Base-by-base conservation (phyloP, 495 filamentous ascomycete genomes). In the Penicillium argentinense region DNA sequence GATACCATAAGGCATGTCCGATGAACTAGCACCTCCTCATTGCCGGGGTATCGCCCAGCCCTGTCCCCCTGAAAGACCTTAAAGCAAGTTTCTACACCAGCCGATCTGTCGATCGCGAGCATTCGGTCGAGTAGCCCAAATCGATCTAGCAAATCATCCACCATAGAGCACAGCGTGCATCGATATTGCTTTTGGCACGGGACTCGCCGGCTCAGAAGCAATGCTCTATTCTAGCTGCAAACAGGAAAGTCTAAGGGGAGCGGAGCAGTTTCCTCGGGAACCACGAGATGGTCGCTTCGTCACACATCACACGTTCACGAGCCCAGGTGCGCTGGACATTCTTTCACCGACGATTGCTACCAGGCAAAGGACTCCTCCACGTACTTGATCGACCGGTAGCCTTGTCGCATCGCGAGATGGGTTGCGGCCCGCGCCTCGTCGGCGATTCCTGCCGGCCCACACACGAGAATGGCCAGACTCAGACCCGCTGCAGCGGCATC, bases 401-500 rank as follows among this genome's bases (percentile, higher is more conserved):
- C 71, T 40, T 66, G 61, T 39, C 53, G 39, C 54, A 73, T 59
- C 4, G 64, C 62, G 4, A 53, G 22, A 33, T 66, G 58, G 17
- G 74, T 73, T 23, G 74, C 73, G 13, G 51, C 56, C 42, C 76
- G 63, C 0, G 71, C 66, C 34, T 75, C 72, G 56, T 79, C 71
- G 3, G 71, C 75, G 68, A 82, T 72, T 3, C 55, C 56, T 2
- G 51, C 49, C 8, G 76, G 77, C 5, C 77, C 78, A 50, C 78
- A 82, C 3, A 73, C 68, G 7, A 82, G 28, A 7, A 81, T 71
- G 0, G 68, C 55, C 18, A 67, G 57, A n/a, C 54, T 60, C 3
- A 42, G 53, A 9, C 57, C 55, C 16, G 55, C 51, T 9, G 47
- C 39, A 19, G 47, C 59, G 4, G 63, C 63, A 45, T 55, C 61